Evolutionary conservation across 768 basidiomycete species (phyloP).

Genomic region (Collybia sordida): DNA sequence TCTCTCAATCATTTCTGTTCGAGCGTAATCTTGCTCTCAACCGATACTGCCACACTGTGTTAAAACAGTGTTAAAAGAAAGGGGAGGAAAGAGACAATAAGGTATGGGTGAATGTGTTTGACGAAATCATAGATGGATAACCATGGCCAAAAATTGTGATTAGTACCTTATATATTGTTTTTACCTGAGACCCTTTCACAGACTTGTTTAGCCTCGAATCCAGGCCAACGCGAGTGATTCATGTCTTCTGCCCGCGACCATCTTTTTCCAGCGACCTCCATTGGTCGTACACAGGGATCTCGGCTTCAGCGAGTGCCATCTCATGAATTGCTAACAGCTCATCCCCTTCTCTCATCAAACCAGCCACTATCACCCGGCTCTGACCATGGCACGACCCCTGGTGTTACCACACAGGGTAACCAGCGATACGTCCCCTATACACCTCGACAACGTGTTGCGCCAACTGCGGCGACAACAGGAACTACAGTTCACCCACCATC

Average conservation of each 20-base stretch:
- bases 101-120: too few species aligned
- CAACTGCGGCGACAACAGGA: conserved; percentile 46
- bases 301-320: conserved; percentile 41
- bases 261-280: conserved; percentile 52
- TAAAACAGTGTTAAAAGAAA: too few species aligned
- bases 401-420: conserved; percentile 4
- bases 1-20: too few species aligned
- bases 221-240: neutral
- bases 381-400: conserved; percentile 19
- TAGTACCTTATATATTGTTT: neutral
- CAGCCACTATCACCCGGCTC: conserved; percentile 26
- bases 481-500: conserved; percentile 48
- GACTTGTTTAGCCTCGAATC: neutral
- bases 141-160: neutral
- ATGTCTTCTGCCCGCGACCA: conserved; percentile 36
- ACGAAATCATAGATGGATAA: too few species aligned
- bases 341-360: conserved; percentile 59
- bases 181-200: neutral
- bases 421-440: conserved; percentile 77
- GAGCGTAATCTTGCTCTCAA: too few species aligned
- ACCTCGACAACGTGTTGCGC: conserved; percentile 59
- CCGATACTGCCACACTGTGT: too few species aligned
- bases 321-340: conserved; percentile 57
- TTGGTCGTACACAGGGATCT: conserved; percentile 48
- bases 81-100: too few species aligned